Percentiles rank a stretch among this genome's conserved stretches.
phyloP scores from a whole-genome alignment of 2,329 filamentous ascomycete genomes.

The Cladosporium phlei region DNA sequence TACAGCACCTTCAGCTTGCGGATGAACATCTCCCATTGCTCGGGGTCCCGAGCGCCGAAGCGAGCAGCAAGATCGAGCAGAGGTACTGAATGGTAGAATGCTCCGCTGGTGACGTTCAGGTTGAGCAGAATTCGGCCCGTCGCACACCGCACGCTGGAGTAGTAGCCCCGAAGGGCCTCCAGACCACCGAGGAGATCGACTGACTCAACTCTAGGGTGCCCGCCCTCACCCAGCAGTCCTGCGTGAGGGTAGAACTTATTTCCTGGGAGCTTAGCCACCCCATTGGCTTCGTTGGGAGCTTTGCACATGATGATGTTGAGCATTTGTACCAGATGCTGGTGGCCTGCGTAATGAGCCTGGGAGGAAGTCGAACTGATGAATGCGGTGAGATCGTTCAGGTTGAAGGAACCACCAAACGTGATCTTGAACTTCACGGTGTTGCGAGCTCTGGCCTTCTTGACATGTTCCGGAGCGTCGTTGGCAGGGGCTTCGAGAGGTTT shows the following conservation, averaged over 20 bases:
- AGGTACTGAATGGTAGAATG: constrained; percentile 48
- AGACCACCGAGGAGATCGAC: constrained; percentile 48
- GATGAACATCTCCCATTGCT: constrained; percentile 25
- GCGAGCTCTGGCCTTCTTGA: constrained; percentile 25
- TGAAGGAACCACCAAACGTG: constrained; percentile 32
- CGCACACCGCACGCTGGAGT: constrained; percentile 56
- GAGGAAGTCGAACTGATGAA: constrained; percentile 36
- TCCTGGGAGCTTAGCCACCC: constrained; percentile 45
- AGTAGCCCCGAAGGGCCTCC: constrained; percentile 57
- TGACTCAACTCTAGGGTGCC: constrained; percentile 28
- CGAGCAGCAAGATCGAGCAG: constrained; percentile 32
- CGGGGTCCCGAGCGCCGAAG: constrained; percentile 22
- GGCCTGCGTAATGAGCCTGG: constrained; percentile 37
- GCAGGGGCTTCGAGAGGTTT: not conserved
- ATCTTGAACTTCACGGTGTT: constrained; percentile 35
- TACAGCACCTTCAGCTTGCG: constrained; percentile 30
- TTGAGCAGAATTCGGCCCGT: constrained; percentile 57
- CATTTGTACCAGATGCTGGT: constrained; percentile 51
- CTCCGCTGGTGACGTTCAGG: constrained; percentile 57
- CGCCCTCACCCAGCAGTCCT: constrained; percentile 1
- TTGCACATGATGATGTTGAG: constrained; percentile 56
- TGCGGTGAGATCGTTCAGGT: constrained; percentile 40
- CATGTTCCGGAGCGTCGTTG: not conserved
- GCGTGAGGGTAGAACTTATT: constrained; percentile 51
- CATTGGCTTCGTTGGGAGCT: constrained; percentile 38